Evolutionary conservation across 2,329 filamentous ascomycete genomes (phyloP), one percentile per base, ranked within the genome.

Genomic region (Hypoxylon sp.): DNA sequence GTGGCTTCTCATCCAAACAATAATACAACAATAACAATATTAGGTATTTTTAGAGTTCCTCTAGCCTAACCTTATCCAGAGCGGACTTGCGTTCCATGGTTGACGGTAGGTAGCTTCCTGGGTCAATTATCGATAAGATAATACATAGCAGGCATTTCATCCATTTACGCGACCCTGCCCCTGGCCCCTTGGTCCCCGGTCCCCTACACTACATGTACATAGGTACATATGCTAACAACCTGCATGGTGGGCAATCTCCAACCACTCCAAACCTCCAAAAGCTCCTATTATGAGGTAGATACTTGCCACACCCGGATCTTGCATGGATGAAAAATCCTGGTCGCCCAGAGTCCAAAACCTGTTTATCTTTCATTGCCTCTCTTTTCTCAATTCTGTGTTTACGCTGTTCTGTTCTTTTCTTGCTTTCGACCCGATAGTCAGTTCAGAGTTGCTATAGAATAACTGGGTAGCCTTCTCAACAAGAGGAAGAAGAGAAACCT

Each of bases 241-340:
- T 56, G 52, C 60, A 53, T 49, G 42, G 46, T 49, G 33, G 51
- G 48, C 44, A 55, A 51, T 53, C 32, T 46, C 54, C 42, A 59
- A 44, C 48, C 53, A 63, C 40, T 53, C 36, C 20, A 40, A 40
- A 40, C 36, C n/a, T 36, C 49, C 28, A 45, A 38, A 36, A 59
- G 49, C 30, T 62, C 54, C 42, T 61, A 57, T 63, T 58, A n/a
- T n/a, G n/a, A n/a, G n/a, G n/a, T n/a, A n/a, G n/a, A n/a, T n/a
- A 51, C 11, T 56, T 57, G 58, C 63, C 49, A 64, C 56, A 40
- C 44, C 59, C 56, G 30, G 57, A 59, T 69, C 64, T 69, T 52
- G 67, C 67, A 69, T 69, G 61, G 51, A 67, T 59, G 60, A 66
- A 54, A 61, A 28, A 54, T 60, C 64, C 64, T 59, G 53, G 63